Percentiles rank a stretch among this genome's conserved stretches.
Evolutionary conservation across 176 grass and related monocot species (phyloP).

Genomic region (Coix lacrymajobi): DNA sequence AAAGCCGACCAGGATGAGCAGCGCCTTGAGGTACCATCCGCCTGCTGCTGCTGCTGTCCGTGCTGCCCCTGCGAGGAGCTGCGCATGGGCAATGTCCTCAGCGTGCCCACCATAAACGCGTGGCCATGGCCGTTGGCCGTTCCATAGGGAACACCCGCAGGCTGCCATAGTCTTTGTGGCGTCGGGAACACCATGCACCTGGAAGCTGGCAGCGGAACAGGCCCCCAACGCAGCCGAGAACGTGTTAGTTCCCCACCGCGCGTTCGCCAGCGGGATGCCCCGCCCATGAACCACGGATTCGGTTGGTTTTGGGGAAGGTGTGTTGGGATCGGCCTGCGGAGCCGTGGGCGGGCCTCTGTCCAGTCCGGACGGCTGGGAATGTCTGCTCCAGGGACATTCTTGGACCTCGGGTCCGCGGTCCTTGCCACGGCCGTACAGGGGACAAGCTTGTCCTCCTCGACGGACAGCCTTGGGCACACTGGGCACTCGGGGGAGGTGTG

Average conservation of each 20-base stretch:
- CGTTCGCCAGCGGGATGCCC: conserved; percentile 39
- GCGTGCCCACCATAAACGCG: conserved; percentile 46
- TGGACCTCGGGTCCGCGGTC: conserved; percentile 74
- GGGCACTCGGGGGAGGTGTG: conserved; percentile 81
- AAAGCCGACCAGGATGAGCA: conserved; percentile 78
- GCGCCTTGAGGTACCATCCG: conserved; percentile 72
- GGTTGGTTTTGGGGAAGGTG: conserved; percentile 39
- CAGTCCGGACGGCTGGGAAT: conserved; percentile 64
- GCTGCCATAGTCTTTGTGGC: conserved; percentile 67
- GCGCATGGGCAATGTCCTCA: conserved; percentile 45
- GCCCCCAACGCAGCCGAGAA: conserved; percentile 73
- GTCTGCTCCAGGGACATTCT: conserved; percentile 45
- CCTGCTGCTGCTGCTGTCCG: conserved; percentile 66
- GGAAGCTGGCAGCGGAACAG: conserved; percentile 79
- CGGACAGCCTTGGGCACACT: conserved; percentile 76
- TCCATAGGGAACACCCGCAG: conserved; percentile 64
- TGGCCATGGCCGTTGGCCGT: conserved; percentile 50
- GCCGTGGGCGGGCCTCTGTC: conserved; percentile 69
- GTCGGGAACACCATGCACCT: conserved; percentile 71
- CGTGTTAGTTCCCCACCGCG: conserved; percentile 65
- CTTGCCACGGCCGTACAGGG: conserved; percentile 78
- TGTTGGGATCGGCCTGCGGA: conserved; percentile 46
- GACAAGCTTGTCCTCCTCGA: conserved; percentile 76
- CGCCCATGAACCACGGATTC: conserved; percentile 64
- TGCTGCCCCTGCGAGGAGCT: conserved; percentile 35